Evolutionary conservation across 1,284 basidiomycete genomes (phyloP).

Genomic region (Rhodotorula sp.): DNA sequence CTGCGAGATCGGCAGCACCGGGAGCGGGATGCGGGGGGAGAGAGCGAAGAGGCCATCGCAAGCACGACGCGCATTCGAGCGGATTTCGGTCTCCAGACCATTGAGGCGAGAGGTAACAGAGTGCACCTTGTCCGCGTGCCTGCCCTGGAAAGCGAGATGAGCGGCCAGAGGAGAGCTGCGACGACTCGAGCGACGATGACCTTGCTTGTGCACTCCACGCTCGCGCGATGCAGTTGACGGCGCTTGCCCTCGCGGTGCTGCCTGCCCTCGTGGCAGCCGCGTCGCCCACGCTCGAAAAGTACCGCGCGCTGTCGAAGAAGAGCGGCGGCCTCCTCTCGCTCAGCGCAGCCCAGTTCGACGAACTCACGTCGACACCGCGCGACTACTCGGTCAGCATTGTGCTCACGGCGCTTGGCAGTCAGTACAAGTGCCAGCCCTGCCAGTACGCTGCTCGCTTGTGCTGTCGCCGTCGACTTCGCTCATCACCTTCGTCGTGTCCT

Average conservation of each 20-base stretch:
- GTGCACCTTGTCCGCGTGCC: no score
- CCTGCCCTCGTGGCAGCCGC: conserved; percentile 7
- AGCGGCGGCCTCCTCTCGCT: conserved; percentile 78
- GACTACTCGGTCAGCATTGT: conserved; percentile 81
- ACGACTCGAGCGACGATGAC: not conserved
- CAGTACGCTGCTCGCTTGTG: conserved; percentile 44
- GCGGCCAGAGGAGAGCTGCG: not conserved
- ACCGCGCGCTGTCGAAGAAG: conserved; percentile 61
- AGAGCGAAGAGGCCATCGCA: no score
- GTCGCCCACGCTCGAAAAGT: conserved; percentile 53
- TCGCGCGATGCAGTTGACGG: conserved; percentile 2
- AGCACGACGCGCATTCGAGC: no score
- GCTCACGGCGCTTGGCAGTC: conserved; percentile 77
- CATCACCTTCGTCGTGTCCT: not conserved
- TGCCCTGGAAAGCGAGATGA: no score
- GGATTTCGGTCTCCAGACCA: no score
- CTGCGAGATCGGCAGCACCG: no score
- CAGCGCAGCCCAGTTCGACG: conserved; percentile 70
- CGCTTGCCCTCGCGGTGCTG: conserved; percentile 3
- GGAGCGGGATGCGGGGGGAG: no score
- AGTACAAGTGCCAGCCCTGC: conserved; percentile 64
- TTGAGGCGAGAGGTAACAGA: no score
- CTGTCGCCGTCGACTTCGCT: not conserved
- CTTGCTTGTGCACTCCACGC: not conserved
- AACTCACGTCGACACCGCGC: conserved; percentile 63